phyloP scores from a whole-genome alignment of 2,329 filamentous ascomycete genomes.

The Mycogone perniciosa region DNA sequence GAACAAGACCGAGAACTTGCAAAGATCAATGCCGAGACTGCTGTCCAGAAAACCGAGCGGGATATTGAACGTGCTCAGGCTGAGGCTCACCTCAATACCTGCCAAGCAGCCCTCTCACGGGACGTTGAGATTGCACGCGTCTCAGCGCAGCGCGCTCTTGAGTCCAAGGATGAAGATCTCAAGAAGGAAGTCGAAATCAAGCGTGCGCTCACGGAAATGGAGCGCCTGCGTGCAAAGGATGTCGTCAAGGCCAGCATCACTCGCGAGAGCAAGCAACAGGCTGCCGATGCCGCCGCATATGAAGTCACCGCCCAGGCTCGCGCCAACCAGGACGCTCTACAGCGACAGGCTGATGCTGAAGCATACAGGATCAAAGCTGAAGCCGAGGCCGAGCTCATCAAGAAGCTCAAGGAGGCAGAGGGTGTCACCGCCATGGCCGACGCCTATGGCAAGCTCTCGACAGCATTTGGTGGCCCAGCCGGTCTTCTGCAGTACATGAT shows the following conservation, averaged over 20 bases:
- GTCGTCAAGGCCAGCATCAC: conserved; percentile 71
- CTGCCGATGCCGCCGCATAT: conserved; percentile 60
- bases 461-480: conserved; percentile 69
- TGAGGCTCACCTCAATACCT: conserved; percentile 67
- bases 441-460: conserved; percentile 66
- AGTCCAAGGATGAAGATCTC: conserved; percentile 72
- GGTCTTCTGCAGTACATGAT: conserved; percentile 80
- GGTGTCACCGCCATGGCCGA: conserved; percentile 71
- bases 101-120: conserved; percentile 64
- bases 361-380: conserved; percentile 37
- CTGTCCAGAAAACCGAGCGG: conserved; percentile 76
- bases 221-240: conserved; percentile 68
- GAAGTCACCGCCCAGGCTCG: conserved; percentile 56
- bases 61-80: conserved; percentile 75
- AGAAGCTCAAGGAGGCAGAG: conserved; percentile 67
- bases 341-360: conserved; percentile 46
- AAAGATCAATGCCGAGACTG: conserved; percentile 81
- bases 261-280: conserved; percentile 62
- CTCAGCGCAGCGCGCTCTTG: conserved; percentile 63
- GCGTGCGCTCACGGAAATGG: conserved; percentile 72
- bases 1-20: conserved; percentile 80
- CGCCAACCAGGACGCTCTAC: conserved; percentile 46
- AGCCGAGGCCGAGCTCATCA: conserved; percentile 54
- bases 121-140: conserved; percentile 73
- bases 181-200: conserved; percentile 72